phyloP scores from a whole-genome alignment of 2,329 filamentous ascomycete species.

The Colletotrichum sp. region DNA sequence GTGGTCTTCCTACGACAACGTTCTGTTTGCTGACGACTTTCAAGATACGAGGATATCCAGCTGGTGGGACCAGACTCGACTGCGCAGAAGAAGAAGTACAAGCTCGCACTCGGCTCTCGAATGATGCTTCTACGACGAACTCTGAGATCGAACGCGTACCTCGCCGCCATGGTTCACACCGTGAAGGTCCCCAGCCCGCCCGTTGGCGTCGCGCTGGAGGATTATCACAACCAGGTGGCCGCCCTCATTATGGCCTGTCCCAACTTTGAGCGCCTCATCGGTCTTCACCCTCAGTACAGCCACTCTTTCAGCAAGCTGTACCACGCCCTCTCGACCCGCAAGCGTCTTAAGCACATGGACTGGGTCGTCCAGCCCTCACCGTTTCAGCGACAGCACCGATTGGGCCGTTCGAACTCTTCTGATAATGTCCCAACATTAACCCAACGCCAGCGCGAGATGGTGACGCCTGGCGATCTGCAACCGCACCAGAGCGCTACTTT shows the following conservation, averaged over 20 bases:
- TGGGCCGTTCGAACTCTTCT: constrained; percentile 23
- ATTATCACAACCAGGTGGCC: constrained; percentile 64
- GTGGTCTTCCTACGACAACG: neutral
- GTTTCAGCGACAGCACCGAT: constrained; percentile 38
- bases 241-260: constrained; percentile 70
- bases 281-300: constrained; percentile 58
- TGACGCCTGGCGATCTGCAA: constrained; percentile 42
- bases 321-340: constrained; percentile 64
- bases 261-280: constrained; percentile 64
- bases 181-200: constrained; percentile 61
- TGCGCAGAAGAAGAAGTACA: constrained; percentile 62
- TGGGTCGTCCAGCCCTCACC: constrained; percentile 58
- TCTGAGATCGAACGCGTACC: constrained; percentile 54
- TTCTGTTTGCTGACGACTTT: neutral
- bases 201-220: constrained; percentile 43
- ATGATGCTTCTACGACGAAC: constrained; percentile 64
- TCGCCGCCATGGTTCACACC: constrained; percentile 60
- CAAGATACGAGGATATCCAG: constrained; percentile 63
- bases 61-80: constrained; percentile 62
- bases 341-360: constrained; percentile 60
- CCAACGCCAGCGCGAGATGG: neutral
- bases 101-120: constrained; percentile 56
- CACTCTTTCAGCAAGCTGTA: constrained; percentile 62
- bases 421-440: neutral
- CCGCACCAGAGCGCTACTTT: constrained; percentile 50